Evolutionary conservation across 352 stramenopile species (phyloP).

Genomic region (Phytophthora pisi): DNA sequence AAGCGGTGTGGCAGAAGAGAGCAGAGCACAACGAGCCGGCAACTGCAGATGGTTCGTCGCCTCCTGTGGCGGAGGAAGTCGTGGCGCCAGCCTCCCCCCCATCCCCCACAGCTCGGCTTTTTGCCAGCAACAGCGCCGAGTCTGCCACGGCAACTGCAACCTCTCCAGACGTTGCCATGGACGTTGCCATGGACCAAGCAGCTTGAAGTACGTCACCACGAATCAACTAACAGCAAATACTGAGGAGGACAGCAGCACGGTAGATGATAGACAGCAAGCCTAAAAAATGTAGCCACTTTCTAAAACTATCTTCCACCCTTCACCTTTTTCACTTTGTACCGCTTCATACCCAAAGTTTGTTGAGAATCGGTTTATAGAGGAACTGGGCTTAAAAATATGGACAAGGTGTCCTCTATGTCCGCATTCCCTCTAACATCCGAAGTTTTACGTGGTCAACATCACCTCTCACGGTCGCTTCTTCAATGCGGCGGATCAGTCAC

Average conservation of each 20-base stretch:
- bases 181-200: conserved; percentile 11
- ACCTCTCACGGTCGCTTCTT: conserved; percentile 8
- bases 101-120: conserved; percentile 29
- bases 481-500: neutral
- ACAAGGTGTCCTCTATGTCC: neutral
- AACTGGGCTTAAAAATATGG: no score
- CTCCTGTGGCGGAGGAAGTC: neutral
- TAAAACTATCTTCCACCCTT: neutral
- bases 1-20: conserved; percentile 71
- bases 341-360: no score
- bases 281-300: conserved; percentile 21
- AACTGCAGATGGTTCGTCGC: conserved; percentile 1
- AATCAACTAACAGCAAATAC: neutral
- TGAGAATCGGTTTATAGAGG: no score
- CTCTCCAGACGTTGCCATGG: neutral
- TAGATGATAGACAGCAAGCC: neutral
- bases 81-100: conserved; percentile 12
- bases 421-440: neutral
- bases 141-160: neutral
- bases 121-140: conserved; percentile 3
- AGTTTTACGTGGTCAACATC: neutral
- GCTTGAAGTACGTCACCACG: neutral
- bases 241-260: neutral
- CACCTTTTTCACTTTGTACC: neutral
- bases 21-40: conserved; percentile 44